Percentiles rank a stretch among this genome's conserved stretches.
Evolutionary conservation across 2,329 filamentous ascomycete genomes (phyloP).

Genomic region (Neofusicoccum cordaticola): DNA sequence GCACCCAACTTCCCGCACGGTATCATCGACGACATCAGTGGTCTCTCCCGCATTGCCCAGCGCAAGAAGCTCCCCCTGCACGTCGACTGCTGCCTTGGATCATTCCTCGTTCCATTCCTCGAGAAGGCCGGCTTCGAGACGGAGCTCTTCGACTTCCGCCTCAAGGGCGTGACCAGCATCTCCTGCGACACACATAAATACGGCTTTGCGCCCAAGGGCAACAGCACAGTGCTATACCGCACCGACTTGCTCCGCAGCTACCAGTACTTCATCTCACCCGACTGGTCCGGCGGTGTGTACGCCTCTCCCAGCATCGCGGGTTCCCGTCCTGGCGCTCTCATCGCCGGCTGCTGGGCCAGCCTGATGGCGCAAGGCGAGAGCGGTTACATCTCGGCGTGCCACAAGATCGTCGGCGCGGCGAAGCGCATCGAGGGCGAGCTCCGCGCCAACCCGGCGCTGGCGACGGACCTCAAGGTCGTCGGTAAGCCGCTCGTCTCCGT

Average conservation of each 20-base stretch:
- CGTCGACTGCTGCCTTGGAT: conserved; percentile 96
- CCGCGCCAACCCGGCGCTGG: conserved; percentile 64
- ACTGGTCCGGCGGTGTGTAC: conserved; percentile 96
- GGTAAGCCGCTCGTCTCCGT: conserved; percentile 87
- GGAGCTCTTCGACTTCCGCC: conserved; percentile 86
- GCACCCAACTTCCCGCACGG: conserved; percentile 98
- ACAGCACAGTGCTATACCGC: conserved; percentile 89
- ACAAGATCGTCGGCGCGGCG: conserved; percentile 80
- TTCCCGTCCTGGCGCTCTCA: conserved; percentile 86
- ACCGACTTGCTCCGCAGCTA: conserved; percentile 73
- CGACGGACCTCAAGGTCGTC: conserved; percentile 72
- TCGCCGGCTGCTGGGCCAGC: conserved; percentile 92
- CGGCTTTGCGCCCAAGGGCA: conserved; percentile 96
- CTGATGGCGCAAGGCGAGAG: conserved; percentile 83
- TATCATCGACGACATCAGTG: conserved; percentile 91
- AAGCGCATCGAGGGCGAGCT: conserved; percentile 78
- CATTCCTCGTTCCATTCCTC: conserved; percentile 89
- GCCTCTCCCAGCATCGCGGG: conserved; percentile 90
- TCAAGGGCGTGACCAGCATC: conserved; percentile 92
- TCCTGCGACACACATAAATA: conserved; percentile 99
- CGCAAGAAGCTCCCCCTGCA: conserved; percentile 82
- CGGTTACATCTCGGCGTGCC: conserved; percentile 84
- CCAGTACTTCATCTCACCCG: conserved; percentile 93
- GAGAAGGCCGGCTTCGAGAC: conserved; percentile 90
- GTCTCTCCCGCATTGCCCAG: conserved; percentile 77